Evolutionary conservation across 305 asterid species (phyloP), one percentile per base, ranked within the genome.

Genomic region (Fraxinus albicans): DNA sequence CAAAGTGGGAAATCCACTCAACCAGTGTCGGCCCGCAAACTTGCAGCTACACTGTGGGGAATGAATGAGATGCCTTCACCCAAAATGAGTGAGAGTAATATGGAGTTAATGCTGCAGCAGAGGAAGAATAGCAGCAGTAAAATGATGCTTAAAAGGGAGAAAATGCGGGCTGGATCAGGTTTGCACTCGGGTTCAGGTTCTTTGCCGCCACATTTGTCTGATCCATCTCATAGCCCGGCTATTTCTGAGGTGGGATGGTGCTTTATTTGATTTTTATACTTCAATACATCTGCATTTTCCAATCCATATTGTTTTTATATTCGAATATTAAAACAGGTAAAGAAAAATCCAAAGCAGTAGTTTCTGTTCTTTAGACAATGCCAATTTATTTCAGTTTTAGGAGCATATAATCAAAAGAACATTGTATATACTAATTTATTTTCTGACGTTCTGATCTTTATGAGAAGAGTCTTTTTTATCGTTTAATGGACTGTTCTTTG

Each of bases 1-100:
- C 94, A 90, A 86, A 83, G 95, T 34, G 94, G 94, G 81, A 85
- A 88, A 81, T 89, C 94, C 8, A 65, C 91, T 47, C 90, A 91
- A 81, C 98, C 98, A 75, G 91, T 94, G 1, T 92, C 99, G 55
- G 99, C 99, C 78, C 89, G 99, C 69, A 91, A 87, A 82, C 91
- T 96, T 17, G 99, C 98, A 1, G 99, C 99, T 76, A 92, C 97
- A 1, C 84, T 96, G 40, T 96, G 99, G 99, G 98, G 92, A 77
- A 93, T 94, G 98, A 93, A 93, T 79, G 99, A 90, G 88, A 87
- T 90, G 88, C 97, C 95, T 75, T 89, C 98, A 19, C 97, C 97
- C 25, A 89, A 78, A 82, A 36, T 84, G 88, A 85, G 88, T 33
- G 96, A 90, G 88, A 82, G 73, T 15, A 60, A 88, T 42, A 58